Evolutionary conservation across 495 filamentous ascomycete genomes (phyloP).

Genomic region (Terfezia boudieri): DNA sequence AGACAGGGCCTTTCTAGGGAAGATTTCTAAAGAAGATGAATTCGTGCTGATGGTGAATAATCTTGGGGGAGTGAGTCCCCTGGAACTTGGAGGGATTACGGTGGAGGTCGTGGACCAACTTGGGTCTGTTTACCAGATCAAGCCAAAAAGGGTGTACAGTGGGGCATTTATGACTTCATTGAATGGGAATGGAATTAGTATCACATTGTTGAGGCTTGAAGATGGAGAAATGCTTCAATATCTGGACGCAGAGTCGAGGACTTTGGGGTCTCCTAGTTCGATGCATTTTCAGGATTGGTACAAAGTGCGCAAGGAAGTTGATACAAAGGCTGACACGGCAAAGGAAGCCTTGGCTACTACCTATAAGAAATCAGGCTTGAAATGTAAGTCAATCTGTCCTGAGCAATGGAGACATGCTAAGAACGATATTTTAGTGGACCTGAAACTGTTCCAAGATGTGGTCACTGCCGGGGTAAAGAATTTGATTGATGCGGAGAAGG

Average conservation of each 20-base stretch:
- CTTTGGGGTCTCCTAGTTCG: background rate
- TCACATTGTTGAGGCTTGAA: conserved; percentile 54
- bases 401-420: background rate
- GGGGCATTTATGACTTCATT: conserved; percentile 60
- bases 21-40: conserved; percentile 30
- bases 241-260: background rate
- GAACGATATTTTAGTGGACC: conserved; percentile 30
- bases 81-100: conserved; percentile 78
- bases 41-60: conserved; percentile 79
- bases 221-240: background rate
- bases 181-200: conserved; percentile 81
- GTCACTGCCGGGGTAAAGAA: conserved; percentile 45
- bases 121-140: conserved; percentile 6
- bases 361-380: conserved; percentile 23
- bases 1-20: conserved; percentile 57
- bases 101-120: conserved; percentile 73
- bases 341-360: conserved; percentile 26
- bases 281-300: background rate
- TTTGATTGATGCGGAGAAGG: conserved; percentile 55
- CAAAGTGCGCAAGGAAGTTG: background rate
- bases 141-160: conserved; percentile 22
- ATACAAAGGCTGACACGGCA: background rate
- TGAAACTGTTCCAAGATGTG: conserved; percentile 30
- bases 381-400: conserved; percentile 7
- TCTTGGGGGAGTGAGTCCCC: conserved; percentile 67